A percentile compares a stretch with the other conserved stretches of the same genome.
Conservation (phyloP, 495 filamentous ascomycete species). For the Aspergillus taichungensis region DNA sequence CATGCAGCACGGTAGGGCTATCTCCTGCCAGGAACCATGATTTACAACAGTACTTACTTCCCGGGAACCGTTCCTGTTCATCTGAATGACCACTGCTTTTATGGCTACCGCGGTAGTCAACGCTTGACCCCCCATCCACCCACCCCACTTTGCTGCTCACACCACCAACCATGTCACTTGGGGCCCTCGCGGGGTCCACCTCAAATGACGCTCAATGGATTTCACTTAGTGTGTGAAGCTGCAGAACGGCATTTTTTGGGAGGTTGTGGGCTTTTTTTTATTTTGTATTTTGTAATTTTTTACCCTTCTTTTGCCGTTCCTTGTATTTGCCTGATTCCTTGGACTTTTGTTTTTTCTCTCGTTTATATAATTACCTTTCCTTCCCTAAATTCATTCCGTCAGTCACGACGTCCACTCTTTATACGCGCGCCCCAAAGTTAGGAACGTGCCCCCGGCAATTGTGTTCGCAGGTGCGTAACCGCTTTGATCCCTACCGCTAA, state of each 20-base stretch:
- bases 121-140: background rate
- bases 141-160: conserved; percentile 4
- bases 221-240: conserved; percentile 10
- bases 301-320: background rate
- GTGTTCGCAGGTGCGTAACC: conserved; percentile 10
- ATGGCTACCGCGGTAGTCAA: background rate
- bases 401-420: background rate
- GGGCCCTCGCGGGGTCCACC: conserved; percentile 4
- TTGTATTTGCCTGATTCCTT: background rate
- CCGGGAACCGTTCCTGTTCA: too few relatives aligned
- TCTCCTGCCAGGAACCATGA: too few relatives aligned
- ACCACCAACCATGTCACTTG: conserved; percentile 10
- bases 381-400: background rate
- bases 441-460: background rate
- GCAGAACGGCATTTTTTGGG: conserved; percentile 3
- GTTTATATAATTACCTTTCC: background rate
- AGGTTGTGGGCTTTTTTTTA: background rate
- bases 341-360: conserved; percentile 1
- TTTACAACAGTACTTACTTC: too few relatives aligned
- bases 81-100: too few relatives aligned
- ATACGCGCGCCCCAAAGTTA: background rate
- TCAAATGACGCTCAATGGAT: conserved; percentile 13
- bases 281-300: background rate
- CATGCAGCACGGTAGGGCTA: too few relatives aligned
- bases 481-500: conserved; percentile 9